Conservation (phyloP, 768 basidiomycete genomes). For the Pleurotus cornucopiae region DNA sequence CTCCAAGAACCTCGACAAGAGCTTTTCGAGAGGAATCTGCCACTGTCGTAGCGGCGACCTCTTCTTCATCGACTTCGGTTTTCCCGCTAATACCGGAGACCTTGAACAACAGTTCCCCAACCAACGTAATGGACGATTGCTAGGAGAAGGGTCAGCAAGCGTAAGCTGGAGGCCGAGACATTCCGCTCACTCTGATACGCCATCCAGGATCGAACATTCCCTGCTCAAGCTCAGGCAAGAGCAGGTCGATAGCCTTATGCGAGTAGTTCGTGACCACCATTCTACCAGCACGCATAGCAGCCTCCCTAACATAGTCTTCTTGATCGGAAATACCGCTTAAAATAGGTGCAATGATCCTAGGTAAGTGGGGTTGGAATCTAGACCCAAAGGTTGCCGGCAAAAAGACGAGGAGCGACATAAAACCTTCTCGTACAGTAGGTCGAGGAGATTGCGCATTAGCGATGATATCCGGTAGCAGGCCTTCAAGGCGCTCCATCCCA, state of each 20-base stretch:
- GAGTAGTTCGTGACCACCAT: slow-evolving; percentile 98
- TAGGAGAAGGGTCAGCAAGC: slow-evolving; percentile 23
- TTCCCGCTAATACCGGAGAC: slow-evolving; percentile 95
- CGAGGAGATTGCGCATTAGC: slow-evolving; percentile 85
- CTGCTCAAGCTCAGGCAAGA: slow-evolving; percentile 89
- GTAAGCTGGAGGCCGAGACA: background rate
- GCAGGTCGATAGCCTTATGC: slow-evolving; percentile 83
- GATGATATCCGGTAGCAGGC: slow-evolving; percentile 90
- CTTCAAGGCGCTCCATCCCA: slow-evolving; percentile 96
- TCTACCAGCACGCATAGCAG: slow-evolving; percentile 96
- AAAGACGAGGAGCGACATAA: slow-evolving; percentile 96
- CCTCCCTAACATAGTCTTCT: slow-evolving; percentile 94
- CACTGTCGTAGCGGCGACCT: slow-evolving; percentile 49
- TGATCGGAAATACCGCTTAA: slow-evolving; percentile 86
- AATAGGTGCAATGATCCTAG: slow-evolving; percentile 91
- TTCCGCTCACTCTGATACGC: slow-evolving; percentile 81
- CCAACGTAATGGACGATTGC: slow-evolving; percentile 95
- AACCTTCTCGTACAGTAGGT: slow-evolving; percentile 92
- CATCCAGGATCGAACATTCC: slow-evolving; percentile 95
- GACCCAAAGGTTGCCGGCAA: slow-evolving; percentile 94
- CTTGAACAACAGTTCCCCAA: slow-evolving; percentile 95
- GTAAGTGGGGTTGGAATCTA: slow-evolving; percentile 93
- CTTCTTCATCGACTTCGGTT: slow-evolving; percentile 71
- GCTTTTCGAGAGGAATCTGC: slow-evolving; percentile 83
- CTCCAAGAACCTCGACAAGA: slow-evolving; percentile 82